Base-by-base conservation (phyloP, 2,329 filamentous ascomycete genomes). In the Tolypocladium nubicola region DNA sequence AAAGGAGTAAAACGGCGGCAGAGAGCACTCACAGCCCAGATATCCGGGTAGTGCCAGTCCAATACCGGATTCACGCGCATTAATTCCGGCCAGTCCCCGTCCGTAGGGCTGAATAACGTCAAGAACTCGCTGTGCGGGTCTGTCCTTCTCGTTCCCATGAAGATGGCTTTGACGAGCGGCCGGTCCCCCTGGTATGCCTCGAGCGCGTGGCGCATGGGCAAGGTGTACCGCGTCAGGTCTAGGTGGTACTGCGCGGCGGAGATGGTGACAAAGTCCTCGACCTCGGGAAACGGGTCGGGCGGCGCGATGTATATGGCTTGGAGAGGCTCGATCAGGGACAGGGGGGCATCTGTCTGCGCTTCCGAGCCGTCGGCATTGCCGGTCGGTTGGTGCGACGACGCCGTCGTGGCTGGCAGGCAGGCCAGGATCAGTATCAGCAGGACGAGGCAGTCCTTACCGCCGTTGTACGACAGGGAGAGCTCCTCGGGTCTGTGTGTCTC, bases 401-500 rank as follows among this genome's bases (percentile, higher is more conserved):
- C 61, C 40, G 16, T n/a, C 13, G 66, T 56, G 47, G 70, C 67
- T 23, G 80, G 74, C 56, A 82, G 75, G 63, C 76, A 79, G 60
- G 87, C 86, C 63, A 97, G 85, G 68, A 96, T 90, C 62, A 97
- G 79, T 66, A 97, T 82, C 8, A 97, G 80, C 21, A 97, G 84
- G 56, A 97, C 92, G 21, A 97, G 87, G 67, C 93, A 97, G 79
- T 97, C 94, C 73, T 99, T 99, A 60, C 94, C 94, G 68, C 94
- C 94, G 66, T 99, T 99, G 75, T 97, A 99, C 57, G 93, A 96
- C 62, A 97, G 79, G 6, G 92, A 90, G 60, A 97, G 80, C 68
- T 95, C 82, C 58, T 87, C 80, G 61, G 88, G 81, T 58, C 89
- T 94, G 65, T 59, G 19, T 7, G 23, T 30, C 50, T 50, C 45